These are phyloP conservation scores for Papiliotrema flavescens DNA, from an alignment of 1,284 basidiomycete genomes.

Conservation along the genomic window DNA sequence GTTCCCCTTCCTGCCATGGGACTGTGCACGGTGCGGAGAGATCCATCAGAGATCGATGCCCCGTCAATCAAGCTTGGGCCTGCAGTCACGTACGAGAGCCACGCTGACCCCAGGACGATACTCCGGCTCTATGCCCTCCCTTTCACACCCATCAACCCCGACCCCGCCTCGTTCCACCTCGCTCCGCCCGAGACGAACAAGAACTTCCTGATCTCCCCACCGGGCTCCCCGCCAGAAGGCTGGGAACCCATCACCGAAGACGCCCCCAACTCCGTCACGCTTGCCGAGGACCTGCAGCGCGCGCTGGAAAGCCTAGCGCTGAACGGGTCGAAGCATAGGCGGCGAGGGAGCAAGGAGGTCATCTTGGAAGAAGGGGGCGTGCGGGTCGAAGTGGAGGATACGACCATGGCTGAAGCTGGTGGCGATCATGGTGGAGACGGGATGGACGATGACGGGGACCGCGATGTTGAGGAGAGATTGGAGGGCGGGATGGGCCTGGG, in stretches of 20 bases:
- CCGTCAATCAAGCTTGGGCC: no score
- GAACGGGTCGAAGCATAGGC: conserved; percentile 11
- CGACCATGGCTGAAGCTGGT: conserved; percentile 6
- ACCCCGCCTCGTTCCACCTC: conserved; percentile 54
- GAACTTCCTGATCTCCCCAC: conserved; percentile 97
- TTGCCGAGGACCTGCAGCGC: conserved; percentile 83
- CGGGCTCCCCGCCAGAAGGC: conserved; percentile 94
- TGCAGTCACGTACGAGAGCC: no score
- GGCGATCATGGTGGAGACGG: background rate
- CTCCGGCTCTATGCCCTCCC: conserved; percentile 78
- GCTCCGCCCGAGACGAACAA: conserved; percentile 75
- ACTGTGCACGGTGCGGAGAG: no score
- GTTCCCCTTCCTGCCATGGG: no score
- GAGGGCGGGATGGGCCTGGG: conserved; percentile 12
- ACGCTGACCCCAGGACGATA: conserved; percentile 54
- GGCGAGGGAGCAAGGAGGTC: conserved; percentile 28
- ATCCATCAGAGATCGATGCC: no score
- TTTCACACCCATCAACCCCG: conserved; percentile 55
- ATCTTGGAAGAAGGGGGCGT: conserved; percentile 43
- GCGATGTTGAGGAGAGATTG: conserved; percentile 14
- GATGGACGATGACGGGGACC: conserved; percentile 2
- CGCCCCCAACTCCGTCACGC: conserved; percentile 78
- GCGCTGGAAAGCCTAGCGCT: conserved; percentile 59
- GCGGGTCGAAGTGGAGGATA: conserved; percentile 43
- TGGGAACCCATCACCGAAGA: conserved; percentile 93